Conservation (phyloP, 495 filamentous ascomycete species). For the Penicillium paxilli region DNA sequence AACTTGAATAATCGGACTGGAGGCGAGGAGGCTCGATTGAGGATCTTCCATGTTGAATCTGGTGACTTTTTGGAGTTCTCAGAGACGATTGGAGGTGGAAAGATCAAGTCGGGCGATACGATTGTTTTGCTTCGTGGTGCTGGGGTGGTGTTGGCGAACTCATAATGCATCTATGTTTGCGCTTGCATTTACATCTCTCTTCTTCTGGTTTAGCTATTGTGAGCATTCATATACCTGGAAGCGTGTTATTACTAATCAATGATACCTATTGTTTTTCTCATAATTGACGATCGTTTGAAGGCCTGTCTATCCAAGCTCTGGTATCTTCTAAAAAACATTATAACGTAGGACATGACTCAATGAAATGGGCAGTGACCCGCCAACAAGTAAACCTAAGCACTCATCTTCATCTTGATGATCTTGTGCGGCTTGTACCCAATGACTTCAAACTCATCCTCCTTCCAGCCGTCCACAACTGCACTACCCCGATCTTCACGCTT, state of each 20-base stretch:
- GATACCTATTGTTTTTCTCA: background rate
- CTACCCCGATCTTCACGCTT: conserved; percentile 62
- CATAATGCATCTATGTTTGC: conserved; percentile 11
- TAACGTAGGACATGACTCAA: background rate
- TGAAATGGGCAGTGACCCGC: conserved; percentile 1
- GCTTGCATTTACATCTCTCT: background rate
- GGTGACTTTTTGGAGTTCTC: conserved; percentile 83
- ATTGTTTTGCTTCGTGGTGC: conserved; percentile 86
- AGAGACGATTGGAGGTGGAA: conserved; percentile 69
- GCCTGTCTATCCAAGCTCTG: conserved; percentile 5
- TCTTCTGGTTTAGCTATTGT: background rate
- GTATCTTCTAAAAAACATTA: conserved; percentile 19
- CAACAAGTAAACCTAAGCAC: conserved; percentile 55
- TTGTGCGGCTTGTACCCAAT: conserved; percentile 89
- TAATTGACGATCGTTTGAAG: background rate
- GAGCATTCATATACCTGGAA: conserved; percentile 5
- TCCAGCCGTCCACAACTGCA: conserved; percentile 72
- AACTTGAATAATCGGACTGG: conserved; percentile 85
- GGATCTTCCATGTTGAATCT: conserved; percentile 90
- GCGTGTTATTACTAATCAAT: background rate
- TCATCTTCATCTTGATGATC: conserved; percentile 96
- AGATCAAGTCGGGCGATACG: conserved; percentile 76
- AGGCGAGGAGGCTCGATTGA: conserved; percentile 72
- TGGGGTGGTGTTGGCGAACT: conserved; percentile 55
- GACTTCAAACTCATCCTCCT: conserved; percentile 82